These are phyloP conservation scores for Apophysomyces ossiformis DNA, from an alignment of 371 early-diverging fungal genomes.

Conservation along the genomic window DNA sequence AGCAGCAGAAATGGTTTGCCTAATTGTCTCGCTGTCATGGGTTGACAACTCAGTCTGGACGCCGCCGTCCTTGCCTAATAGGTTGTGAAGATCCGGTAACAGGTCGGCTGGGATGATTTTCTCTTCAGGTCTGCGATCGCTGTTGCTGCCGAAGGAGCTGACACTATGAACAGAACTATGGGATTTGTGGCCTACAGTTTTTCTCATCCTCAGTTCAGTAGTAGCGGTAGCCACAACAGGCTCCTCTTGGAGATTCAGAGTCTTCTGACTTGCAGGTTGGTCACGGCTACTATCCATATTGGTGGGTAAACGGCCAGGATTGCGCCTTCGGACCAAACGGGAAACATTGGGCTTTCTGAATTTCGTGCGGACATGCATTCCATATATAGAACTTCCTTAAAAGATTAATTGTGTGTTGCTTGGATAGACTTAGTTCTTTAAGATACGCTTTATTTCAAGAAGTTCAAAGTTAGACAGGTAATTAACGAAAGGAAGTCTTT, in stretches of 20 bases:
- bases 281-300: conserved; percentile 6
- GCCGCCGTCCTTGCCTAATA: conserved; percentile 22
- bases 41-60: conserved; percentile 43
- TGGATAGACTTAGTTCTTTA: too few relatives aligned
- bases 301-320: conserved; percentile 8
- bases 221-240: background rate
- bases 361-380: background rate
- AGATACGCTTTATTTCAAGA: too few relatives aligned
- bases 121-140: conserved; percentile 17
- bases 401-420: too few relatives aligned
- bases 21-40: conserved; percentile 31
- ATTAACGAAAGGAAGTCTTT: too few relatives aligned
- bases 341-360: too few relatives aligned
- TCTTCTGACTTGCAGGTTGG: conserved; percentile 2
- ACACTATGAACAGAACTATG: background rate
- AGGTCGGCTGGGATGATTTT: conserved; percentile 25
- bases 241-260: background rate
- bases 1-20: conserved; percentile 34
- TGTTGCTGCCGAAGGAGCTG: background rate
- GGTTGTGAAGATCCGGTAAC: conserved; percentile 30
- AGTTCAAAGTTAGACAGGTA: too few relatives aligned
- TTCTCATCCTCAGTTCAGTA: background rate
- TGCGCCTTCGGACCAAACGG: too few relatives aligned
- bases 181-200: background rate
- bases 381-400: background rate